A percentile compares a stretch with the other conserved stretches of the same genome.
Evolutionary conservation across 495 filamentous ascomycete species (phyloP).

Genomic region (Copromyces sp.): DNA sequence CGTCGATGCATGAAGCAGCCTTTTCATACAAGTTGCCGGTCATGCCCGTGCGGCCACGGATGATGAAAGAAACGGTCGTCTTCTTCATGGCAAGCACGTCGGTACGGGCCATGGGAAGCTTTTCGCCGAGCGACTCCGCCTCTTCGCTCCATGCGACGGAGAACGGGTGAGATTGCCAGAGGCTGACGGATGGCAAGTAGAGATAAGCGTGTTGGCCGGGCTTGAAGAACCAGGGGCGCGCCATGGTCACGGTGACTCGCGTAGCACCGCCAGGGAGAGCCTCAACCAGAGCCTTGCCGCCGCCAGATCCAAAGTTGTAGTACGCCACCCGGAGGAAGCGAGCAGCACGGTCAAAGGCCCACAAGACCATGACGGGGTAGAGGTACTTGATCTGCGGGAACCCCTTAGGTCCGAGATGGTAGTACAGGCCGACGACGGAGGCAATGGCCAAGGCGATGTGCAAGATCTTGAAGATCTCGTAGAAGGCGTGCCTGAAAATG

Average conservation of each 20-base stretch:
- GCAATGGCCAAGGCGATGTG: slow-evolving; percentile 61
- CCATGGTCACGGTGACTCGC: slow-evolving; percentile 64
- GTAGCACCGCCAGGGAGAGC: slow-evolving; percentile 54
- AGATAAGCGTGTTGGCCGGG: slow-evolving; percentile 74
- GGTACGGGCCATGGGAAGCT: slow-evolving; percentile 45
- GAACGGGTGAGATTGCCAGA: slow-evolving; percentile 61
- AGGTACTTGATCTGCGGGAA: slow-evolving; percentile 55
- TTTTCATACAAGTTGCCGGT: slow-evolving; percentile 65
- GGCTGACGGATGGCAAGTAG: slow-evolving; percentile 66
- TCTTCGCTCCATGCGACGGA: slow-evolving; percentile 56
- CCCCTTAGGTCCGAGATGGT: slow-evolving; percentile 53
- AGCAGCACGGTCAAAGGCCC: slow-evolving; percentile 51
- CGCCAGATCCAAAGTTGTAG: slow-evolving; percentile 56
- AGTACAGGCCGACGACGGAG: slow-evolving; percentile 55
- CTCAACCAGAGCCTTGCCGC: slow-evolving; percentile 49
- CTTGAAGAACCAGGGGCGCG: slow-evolving; percentile 62
- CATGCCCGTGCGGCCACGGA: slow-evolving; percentile 72
- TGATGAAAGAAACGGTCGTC: slow-evolving; percentile 67
- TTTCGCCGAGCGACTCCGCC: slow-evolving; percentile 36
- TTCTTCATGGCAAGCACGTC: slow-evolving; percentile 46
- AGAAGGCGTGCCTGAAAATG: slow-evolving; percentile 75
- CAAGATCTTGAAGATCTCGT: slow-evolving; percentile 73
- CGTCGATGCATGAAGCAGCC: slow-evolving; percentile 48
- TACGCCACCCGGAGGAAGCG: slow-evolving; percentile 47
- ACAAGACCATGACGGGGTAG: slow-evolving; percentile 49